These are phyloP conservation scores for Ceratocystis smalleyi DNA, from an alignment of 2,329 filamentous ascomycete genomes.

Conservation along the genomic window DNA sequence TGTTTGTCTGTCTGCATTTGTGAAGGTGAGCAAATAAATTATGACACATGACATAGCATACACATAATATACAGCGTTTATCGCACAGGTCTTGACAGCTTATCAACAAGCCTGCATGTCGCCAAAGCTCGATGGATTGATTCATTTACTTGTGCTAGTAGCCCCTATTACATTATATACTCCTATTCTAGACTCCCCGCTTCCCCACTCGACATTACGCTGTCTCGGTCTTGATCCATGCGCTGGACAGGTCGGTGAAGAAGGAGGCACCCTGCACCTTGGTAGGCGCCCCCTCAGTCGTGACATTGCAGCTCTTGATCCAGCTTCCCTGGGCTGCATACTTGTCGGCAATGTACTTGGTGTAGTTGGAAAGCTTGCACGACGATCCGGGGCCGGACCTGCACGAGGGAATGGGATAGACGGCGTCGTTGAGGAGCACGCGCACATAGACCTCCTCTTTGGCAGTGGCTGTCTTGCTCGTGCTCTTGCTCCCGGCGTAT, in stretches of 20 bases:
- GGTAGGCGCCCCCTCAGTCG: conserved; percentile 26
- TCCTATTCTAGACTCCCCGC: not conserved
- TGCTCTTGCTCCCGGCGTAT: conserved; percentile 13
- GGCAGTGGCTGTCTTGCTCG: conserved; percentile 3
- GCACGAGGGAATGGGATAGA: conserved; percentile 44
- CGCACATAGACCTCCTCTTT: conserved; percentile 34
- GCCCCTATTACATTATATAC: not conserved
- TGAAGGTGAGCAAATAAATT: conserved; percentile 3
- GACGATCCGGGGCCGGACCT: conserved; percentile 39
- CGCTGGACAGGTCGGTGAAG: conserved; percentile 30
- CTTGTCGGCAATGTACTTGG: conserved; percentile 30
- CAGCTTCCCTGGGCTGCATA: conserved; percentile 35
- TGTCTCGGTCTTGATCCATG: conserved; percentile 23
- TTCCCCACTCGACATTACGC: not conserved
- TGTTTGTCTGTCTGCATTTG: not conserved
- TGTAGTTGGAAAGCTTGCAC: conserved; percentile 34
- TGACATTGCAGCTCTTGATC: conserved; percentile 33
- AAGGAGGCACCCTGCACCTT: conserved; percentile 34
- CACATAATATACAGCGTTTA: not conserved
- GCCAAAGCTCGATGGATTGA: too few relatives aligned
- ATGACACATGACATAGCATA: not conserved
- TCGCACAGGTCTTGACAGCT: not conserved
- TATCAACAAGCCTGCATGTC: not conserved
- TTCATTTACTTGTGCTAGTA: not conserved
- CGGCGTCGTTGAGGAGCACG: conserved; percentile 45